Evolutionary conservation across 345 rosid genomes (phyloP), one percentile per base, ranked within the genome.

Genomic region (Alliaria petiolata): DNA sequence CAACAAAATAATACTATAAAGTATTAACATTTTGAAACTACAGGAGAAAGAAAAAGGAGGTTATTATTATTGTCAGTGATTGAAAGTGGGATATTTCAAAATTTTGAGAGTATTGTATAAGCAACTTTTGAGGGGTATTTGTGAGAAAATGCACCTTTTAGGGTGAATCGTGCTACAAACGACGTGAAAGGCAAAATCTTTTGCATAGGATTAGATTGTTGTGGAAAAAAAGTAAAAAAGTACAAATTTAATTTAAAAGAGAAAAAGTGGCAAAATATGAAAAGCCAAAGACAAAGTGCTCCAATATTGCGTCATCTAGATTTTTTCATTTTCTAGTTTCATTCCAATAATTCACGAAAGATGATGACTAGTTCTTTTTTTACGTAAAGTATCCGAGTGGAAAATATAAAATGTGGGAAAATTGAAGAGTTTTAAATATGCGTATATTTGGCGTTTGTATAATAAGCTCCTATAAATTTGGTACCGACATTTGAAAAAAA

Each of bases 151-250:
- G 59, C n/a, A 59, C 3, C 35, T 67, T 74, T 30, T 51, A 25
- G 25, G 36, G 28, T 75, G 69, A 26, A 52, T 61, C 64, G 56
- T 61, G 64, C 56, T 43, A 15, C 69, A 61, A 52, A 44, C 64
- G 64, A 52, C 59, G 45, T 68, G 52, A 45, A 75, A 68, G 25
- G 65, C 65, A 28, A 54, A 53, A 45, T 61, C 74, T 75, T 69
- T 75, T 62, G 70, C 52, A 28, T 62, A 68, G 22, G 36, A 44
- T 26, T 75, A 51, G 52, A 68, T 61, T 52, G 30, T 67, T 52
- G 26, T 42, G 74, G 34, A 45, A 59, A 67, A 14, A 67, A 74
- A 43, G 62, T 19, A 35, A 65, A 70, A 46, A 19, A 65, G n/a
- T 16, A 22, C 8, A 25, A 44, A 5, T 55, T 19, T 6, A 11